These are phyloP conservation scores for Nymphaea thermarum DNA, from an alignment of 164 flowering plant species.

Conservation along the genomic window DNA sequence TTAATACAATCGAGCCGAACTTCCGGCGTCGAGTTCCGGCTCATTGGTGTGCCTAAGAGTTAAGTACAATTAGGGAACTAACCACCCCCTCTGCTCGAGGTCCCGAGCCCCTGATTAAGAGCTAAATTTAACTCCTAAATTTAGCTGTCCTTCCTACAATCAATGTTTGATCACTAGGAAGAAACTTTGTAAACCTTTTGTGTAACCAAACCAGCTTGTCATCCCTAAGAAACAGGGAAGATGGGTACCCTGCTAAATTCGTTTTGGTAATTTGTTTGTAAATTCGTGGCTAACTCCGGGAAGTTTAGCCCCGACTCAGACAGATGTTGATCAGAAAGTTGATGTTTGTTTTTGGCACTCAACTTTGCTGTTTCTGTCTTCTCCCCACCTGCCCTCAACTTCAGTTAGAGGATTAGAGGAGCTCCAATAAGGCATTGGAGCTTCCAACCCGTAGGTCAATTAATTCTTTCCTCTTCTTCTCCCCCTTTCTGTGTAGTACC, in stretches of 20 bases:
- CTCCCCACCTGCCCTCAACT: background rate
- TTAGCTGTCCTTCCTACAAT: background rate
- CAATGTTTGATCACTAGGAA: background rate
- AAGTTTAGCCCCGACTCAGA: conserved; percentile 7
- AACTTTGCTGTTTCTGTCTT: conserved; percentile 3
- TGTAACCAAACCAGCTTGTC: conserved; percentile 1
- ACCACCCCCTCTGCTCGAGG: conserved; percentile 2
- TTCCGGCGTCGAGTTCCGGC: background rate
- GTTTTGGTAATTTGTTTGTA: conserved; percentile 1
- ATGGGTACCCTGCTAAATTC: background rate
- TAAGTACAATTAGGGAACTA: conserved; percentile 4
- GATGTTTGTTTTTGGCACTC: conserved; percentile 13
- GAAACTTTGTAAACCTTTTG: background rate
- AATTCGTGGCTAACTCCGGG: conserved; percentile 8
- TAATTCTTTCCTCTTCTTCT: background rate
- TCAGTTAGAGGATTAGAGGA: background rate
- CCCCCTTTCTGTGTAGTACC: background rate
- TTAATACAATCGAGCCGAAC: background rate
- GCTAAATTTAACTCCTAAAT: background rate
- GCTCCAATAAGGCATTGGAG: background rate
- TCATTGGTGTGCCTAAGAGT: background rate
- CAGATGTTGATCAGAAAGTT: conserved; percentile 1
- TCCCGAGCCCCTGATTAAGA: background rate
- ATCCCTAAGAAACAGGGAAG: conserved; percentile 11
- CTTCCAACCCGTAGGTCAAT: background rate